These are phyloP conservation scores for Chaetomium tenue DNA, from an alignment of 495 filamentous ascomycete species.

Conservation along the genomic window DNA sequence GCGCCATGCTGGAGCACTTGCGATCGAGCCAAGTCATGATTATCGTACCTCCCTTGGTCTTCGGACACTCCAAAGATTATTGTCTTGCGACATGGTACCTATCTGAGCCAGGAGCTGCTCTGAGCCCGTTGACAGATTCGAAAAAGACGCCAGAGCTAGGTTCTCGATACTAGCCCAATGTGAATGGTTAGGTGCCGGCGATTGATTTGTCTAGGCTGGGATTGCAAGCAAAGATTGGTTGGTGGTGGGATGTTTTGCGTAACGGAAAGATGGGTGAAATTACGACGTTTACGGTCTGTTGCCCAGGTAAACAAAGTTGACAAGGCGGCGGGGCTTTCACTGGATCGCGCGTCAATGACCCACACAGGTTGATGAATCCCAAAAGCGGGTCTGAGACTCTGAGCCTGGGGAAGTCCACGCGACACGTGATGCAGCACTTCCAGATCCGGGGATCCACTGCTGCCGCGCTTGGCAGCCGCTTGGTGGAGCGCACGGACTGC, in stretches of 20 bases:
- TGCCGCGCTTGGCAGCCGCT: constrained; percentile 7
- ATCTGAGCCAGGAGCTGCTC: background rate
- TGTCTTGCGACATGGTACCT: constrained; percentile 67
- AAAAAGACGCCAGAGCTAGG: background rate
- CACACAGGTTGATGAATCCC: background rate
- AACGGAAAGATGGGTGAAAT: constrained; percentile 13
- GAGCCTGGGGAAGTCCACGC: background rate
- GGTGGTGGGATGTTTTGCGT: constrained; percentile 1
- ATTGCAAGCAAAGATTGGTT: background rate
- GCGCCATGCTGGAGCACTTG: background rate
- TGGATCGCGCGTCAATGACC: constrained; percentile 6
- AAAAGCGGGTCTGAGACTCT: background rate
- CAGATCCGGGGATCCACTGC: constrained; percentile 17
- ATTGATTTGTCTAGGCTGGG: background rate
- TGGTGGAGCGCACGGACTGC: constrained; percentile 12
- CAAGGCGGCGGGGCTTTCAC: constrained; percentile 23
- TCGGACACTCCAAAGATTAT: constrained; percentile 69
- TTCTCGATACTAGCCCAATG: background rate
- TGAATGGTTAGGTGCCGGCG: background rate
- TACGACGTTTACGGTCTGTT: constrained; percentile 16
- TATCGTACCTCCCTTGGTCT: constrained; percentile 66
- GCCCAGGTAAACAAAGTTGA: constrained; percentile 33
- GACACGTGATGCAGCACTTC: constrained; percentile 11
- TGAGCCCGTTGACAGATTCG: background rate
- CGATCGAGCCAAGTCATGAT: background rate